These are phyloP conservation scores for Corrigiola litoralis DNA, from an alignment of 179 eudicot genomes.

Conservation along the genomic window DNA sequence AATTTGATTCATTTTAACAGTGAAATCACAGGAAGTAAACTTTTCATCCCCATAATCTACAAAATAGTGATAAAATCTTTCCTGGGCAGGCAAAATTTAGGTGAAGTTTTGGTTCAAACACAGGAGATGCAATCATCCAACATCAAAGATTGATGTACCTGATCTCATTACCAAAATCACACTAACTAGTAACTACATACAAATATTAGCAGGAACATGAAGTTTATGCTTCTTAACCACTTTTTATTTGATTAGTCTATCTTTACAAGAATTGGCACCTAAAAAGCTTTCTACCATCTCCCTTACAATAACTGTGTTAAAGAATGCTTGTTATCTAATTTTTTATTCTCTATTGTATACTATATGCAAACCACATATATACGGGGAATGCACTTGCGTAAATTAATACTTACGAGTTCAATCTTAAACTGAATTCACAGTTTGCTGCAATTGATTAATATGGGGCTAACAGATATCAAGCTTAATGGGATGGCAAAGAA, in stretches of 20 bases:
- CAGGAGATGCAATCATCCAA: too few relatives aligned
- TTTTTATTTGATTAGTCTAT: slow-evolving; percentile 8
- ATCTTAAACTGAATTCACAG: neutral
- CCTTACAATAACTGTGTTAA: slow-evolving; percentile 24
- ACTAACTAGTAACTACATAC: slow-evolving; percentile 2
- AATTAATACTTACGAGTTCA: slow-evolving; percentile 4
- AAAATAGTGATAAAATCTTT: too few relatives aligned
- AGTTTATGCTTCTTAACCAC: slow-evolving; percentile 25
- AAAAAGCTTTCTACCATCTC: slow-evolving; percentile 12
- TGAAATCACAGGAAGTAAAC: too few relatives aligned
- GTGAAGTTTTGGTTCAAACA: neutral
- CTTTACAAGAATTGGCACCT: slow-evolving; percentile 23
- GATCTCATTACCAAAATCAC: slow-evolving; percentile 14
- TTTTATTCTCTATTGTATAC: slow-evolving; percentile 3
- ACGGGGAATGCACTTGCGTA: neutral
- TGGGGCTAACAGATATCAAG: slow-evolving; percentile 30
- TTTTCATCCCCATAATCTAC: too few relatives aligned
- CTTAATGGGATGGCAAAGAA: slow-evolving; percentile 32
- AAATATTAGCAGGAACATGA: slow-evolving; percentile 13
- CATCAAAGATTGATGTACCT: slow-evolving; percentile 5
- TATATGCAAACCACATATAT: slow-evolving; percentile 20
- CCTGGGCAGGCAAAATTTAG: neutral
- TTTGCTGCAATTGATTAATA: slow-evolving; percentile 1
- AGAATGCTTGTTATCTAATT: slow-evolving; percentile 6
- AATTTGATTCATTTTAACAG: too few relatives aligned